A percentile compares a stretch with the other conserved stretches of the same genome.
Evolutionary conservation across 345 rosid species (phyloP).

Genomic region (Gossypium turneri): DNA sequence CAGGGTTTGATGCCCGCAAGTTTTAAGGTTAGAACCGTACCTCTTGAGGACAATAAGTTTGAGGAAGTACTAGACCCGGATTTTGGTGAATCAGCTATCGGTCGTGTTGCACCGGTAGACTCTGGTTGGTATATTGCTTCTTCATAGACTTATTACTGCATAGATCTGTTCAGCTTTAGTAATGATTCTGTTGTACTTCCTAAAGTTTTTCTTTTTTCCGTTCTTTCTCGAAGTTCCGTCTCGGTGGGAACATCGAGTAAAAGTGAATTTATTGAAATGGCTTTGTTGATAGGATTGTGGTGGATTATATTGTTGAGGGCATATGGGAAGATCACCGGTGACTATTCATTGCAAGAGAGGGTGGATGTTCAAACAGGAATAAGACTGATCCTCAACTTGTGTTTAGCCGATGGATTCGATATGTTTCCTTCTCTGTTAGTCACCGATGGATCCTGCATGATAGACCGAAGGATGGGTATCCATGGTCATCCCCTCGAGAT

Average conservation of each 20-base stretch:
- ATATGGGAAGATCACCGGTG: slow-evolving; percentile 80
- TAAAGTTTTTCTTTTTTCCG: no score
- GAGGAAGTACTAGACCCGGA: slow-evolving; percentile 89
- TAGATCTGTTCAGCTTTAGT: not conserved
- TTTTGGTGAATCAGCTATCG: slow-evolving; percentile 93
- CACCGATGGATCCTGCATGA: slow-evolving; percentile 92
- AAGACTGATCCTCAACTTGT: slow-evolving; percentile 64
- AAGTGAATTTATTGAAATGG: not conserved
- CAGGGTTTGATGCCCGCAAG: slow-evolving; percentile 94
- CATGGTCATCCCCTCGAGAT: slow-evolving; percentile 94
- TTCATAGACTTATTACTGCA: not conserved
- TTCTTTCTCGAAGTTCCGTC: slow-evolving; percentile 4
- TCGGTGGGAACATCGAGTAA: not conserved
- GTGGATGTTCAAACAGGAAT: slow-evolving; percentile 87
- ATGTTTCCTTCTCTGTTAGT: slow-evolving; percentile 86
- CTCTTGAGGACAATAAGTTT: slow-evolving; percentile 54
- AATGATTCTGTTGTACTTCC: not conserved
- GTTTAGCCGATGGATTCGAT: slow-evolving; percentile 81
- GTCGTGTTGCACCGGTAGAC: slow-evolving; percentile 93
- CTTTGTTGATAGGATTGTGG: slow-evolving; percentile 59
- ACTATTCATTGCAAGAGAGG: slow-evolving; percentile 71
- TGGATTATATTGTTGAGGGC: slow-evolving; percentile 87
- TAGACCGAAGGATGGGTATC: slow-evolving; percentile 84
- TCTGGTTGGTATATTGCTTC: slow-evolving; percentile 47
- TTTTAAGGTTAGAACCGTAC: slow-evolving; percentile 70